phyloP scores from a whole-genome alignment of 2,329 filamentous ascomycete species.

The Fusarium burgessii region DNA sequence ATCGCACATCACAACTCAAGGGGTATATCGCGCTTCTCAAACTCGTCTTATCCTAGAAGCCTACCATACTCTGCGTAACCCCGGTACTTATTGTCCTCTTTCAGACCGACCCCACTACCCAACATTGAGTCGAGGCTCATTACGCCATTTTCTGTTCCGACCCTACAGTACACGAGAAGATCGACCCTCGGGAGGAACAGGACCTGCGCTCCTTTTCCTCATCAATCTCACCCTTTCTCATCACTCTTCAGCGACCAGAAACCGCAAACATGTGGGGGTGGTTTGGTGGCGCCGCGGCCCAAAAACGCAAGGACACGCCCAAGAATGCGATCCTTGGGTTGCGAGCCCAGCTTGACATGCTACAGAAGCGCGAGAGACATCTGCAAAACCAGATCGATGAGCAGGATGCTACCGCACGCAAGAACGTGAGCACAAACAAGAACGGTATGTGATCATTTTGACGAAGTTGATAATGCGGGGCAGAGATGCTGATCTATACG shows the following conservation, averaged over 20 bases:
- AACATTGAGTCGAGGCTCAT: slow-evolving; percentile 34
- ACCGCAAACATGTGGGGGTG: slow-evolving; percentile 77
- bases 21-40: neutral
- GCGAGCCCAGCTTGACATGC: slow-evolving; percentile 92
- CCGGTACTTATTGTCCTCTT: slow-evolving; percentile 16
- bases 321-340: slow-evolving; percentile 96
- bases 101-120: slow-evolving; percentile 47
- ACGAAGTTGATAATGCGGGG: slow-evolving; percentile 21
- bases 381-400: slow-evolving; percentile 92
- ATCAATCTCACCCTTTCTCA: neutral
- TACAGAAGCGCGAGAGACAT: slow-evolving; percentile 95
- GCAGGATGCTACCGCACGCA: slow-evolving; percentile 88
- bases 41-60: neutral
- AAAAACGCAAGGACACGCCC: slow-evolving; percentile 91
- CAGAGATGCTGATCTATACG: slow-evolving; percentile 40
- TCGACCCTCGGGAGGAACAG: slow-evolving; percentile 26
- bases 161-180: slow-evolving; percentile 11
- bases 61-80: slow-evolving; percentile 1
- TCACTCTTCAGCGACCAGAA: slow-evolving; percentile 16
- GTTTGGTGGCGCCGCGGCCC: slow-evolving; percentile 86
- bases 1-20: slow-evolving; percentile 9
- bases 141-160: slow-evolving; percentile 43
- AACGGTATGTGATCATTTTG: slow-evolving; percentile 71
- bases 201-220: slow-evolving; percentile 22
- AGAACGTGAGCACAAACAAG: slow-evolving; percentile 89